Evolutionary conservation across 345 rosid species (phyloP).

Genomic region (Brassica rapa): DNA sequence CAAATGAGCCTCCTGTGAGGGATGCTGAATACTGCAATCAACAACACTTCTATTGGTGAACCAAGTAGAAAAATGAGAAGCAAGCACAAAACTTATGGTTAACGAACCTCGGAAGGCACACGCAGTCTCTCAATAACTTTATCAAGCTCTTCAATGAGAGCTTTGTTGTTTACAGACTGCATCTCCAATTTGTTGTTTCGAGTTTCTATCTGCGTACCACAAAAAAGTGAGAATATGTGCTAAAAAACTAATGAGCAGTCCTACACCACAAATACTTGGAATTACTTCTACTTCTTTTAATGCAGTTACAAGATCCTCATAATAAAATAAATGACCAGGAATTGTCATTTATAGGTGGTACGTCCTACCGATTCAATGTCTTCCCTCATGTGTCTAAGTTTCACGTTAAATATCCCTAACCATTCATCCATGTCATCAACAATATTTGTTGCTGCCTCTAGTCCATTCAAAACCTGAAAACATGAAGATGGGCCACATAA

Average conservation of each 20-base stretch:
- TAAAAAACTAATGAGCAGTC: constrained; percentile 25
- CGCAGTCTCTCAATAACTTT: constrained; percentile 77
- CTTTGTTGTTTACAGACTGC: constrained; percentile 91
- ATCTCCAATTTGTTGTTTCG: constrained; percentile 97
- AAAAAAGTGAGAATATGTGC: constrained; percentile 20
- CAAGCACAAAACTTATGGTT: constrained; percentile 4
- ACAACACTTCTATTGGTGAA: constrained; percentile 36
- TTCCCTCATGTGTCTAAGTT: constrained; percentile 99
- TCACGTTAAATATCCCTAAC: constrained; percentile 92
- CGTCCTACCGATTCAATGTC: constrained; percentile 87
- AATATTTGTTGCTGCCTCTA: constrained; percentile 87
- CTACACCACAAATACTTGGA: constrained; percentile 2
- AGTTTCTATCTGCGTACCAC: constrained; percentile 78
- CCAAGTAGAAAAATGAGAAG: constrained; percentile 15
- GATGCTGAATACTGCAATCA: constrained; percentile 79
- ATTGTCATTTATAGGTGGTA: constrained; percentile 4
- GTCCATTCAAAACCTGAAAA: constrained; percentile 86
- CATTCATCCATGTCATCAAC: constrained; percentile 99
- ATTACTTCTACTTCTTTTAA: background rate
- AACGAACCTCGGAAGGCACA: constrained; percentile 83
- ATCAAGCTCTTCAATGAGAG: constrained; percentile 92
- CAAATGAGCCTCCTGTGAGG: constrained; percentile 88
- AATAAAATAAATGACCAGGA: constrained; percentile 9
- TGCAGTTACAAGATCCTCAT: background rate
- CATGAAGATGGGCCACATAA: constrained; percentile 8